Percentiles rank a stretch among this genome's conserved stretches.
Evolutionary conservation across 495 filamentous ascomycete species (phyloP).

Genomic region (Xylaria scruposa): DNA sequence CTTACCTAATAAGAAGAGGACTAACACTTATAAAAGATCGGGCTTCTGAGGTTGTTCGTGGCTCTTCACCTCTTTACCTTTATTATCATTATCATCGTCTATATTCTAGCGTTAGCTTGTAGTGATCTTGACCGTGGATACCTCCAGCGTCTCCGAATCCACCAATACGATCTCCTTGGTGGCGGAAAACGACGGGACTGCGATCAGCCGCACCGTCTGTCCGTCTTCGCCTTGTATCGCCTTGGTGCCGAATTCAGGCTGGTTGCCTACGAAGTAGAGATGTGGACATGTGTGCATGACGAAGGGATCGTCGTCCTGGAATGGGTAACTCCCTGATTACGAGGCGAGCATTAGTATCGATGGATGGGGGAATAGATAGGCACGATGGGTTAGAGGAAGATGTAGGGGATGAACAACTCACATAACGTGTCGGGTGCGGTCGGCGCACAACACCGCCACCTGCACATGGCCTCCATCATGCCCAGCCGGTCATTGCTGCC

Average conservation of each 20-base stretch:
- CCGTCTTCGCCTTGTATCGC: slow-evolving; percentile 66
- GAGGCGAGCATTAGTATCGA: not conserved
- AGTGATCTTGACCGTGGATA: slow-evolving; percentile 67
- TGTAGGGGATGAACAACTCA: slow-evolving; percentile 53
- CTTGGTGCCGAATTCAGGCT: slow-evolving; percentile 79
- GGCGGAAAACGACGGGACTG: slow-evolving; percentile 80
- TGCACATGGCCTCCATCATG: slow-evolving; percentile 89
- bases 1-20: not conserved
- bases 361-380: not conserved
- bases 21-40: not conserved
- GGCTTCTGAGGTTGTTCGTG: not conserved
- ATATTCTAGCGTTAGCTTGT: slow-evolving; percentile 18
- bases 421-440: slow-evolving; percentile 97
- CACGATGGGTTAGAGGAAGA: not conserved
- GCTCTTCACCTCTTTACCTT: slow-evolving; percentile 20
- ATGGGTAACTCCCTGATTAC: slow-evolving; percentile 85
- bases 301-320: slow-evolving; percentile 89
- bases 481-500: slow-evolving; percentile 74
- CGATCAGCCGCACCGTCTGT: slow-evolving; percentile 74
- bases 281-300: slow-evolving; percentile 84
- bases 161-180: slow-evolving; percentile 85
- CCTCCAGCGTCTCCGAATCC: slow-evolving; percentile 82
- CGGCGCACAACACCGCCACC: slow-evolving; percentile 91
- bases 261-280: slow-evolving; percentile 88
- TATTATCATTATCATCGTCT: slow-evolving; percentile 7